phyloP scores from a whole-genome alignment of 148 eudicot species.

The Rhododendron vialii region DNA sequence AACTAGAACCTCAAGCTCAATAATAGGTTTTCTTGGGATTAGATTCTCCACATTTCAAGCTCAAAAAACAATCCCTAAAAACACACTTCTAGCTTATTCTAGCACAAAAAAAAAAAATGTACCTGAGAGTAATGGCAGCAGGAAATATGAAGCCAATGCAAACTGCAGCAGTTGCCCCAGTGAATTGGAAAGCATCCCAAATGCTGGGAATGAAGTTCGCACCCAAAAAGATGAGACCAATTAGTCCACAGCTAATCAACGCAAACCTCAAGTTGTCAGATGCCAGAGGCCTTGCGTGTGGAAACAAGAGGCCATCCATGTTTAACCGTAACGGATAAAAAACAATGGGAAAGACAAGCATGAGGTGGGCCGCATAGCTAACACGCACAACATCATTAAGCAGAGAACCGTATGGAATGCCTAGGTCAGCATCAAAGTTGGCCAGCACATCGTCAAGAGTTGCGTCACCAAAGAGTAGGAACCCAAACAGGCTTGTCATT shows the following conservation, averaged over 20 bases:
- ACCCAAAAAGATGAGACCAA: constrained; percentile 56
- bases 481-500: constrained; percentile 81
- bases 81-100: not conserved
- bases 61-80: not conserved
- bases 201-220: constrained; percentile 89
- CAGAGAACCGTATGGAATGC: constrained; percentile 70
- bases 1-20: not conserved
- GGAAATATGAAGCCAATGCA: constrained; percentile 82
- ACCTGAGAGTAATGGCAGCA: constrained; percentile 83
- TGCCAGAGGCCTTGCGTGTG: constrained; percentile 57
- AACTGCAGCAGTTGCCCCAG: constrained; percentile 97
- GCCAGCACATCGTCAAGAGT: constrained; percentile 87
- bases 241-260: constrained; percentile 50
- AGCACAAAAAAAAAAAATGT: constrained; percentile 13
- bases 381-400: constrained; percentile 74
- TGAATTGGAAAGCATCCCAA: constrained; percentile 95
- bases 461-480: constrained; percentile 79
- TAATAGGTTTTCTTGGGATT: not conserved
- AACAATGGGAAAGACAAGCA: constrained; percentile 88
- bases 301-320: constrained; percentile 74
- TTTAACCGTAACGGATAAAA: constrained; percentile 79
- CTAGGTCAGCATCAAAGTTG: constrained; percentile 80
- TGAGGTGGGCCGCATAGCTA: constrained; percentile 87
- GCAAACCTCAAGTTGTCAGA: constrained; percentile 57
- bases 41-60: not conserved